These are phyloP conservation scores for Quercus engelmannii DNA, from an alignment of 306 rosid species.

Conservation along the genomic window DNA sequence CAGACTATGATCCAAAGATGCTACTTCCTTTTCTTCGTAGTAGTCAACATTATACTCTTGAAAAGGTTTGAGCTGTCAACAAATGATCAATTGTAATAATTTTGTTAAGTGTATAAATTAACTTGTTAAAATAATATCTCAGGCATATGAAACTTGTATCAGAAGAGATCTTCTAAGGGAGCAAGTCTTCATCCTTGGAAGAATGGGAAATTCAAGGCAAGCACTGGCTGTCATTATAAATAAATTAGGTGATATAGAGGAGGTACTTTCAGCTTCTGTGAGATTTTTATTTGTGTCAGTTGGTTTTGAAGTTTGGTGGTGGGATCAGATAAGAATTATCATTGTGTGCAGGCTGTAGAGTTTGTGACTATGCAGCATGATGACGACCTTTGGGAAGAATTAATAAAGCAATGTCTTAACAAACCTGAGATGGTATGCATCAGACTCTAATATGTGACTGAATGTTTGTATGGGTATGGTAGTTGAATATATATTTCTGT, in stretches of 20 bases:
- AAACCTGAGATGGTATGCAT: constrained; percentile 59
- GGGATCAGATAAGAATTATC: constrained; percentile 2
- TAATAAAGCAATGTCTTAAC: constrained; percentile 54
- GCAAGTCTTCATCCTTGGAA: constrained; percentile 92
- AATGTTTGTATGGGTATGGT: background rate
- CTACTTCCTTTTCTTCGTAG: constrained; percentile 89
- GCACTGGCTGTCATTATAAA: constrained; percentile 83
- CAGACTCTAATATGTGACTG: background rate
- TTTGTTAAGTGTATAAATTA: constrained; percentile 13
- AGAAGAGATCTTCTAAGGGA: constrained; percentile 70
- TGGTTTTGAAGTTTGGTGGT: constrained; percentile 15
- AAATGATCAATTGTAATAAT: constrained; percentile 17
- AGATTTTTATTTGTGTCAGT: constrained; percentile 1
- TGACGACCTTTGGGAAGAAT: constrained; percentile 64
- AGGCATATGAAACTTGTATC: constrained; percentile 85
- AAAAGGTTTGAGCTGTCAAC: constrained; percentile 63
- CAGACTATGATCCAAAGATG: constrained; percentile 94
- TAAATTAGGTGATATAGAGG: constrained; percentile 85
- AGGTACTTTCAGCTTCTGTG: constrained; percentile 51
- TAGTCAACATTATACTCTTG: constrained; percentile 94
- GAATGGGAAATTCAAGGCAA: constrained; percentile 93
- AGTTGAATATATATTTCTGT: background rate
- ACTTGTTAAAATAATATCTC: constrained; percentile 34
- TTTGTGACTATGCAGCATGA: constrained; percentile 64
- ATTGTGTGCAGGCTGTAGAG: constrained; percentile 67